A percentile compares a stretch with the other conserved stretches of the same genome.
These are phyloP conservation scores for Fusarium sp. DNA, from an alignment of 2,329 filamentous ascomycete species.

Conservation along the genomic window DNA sequence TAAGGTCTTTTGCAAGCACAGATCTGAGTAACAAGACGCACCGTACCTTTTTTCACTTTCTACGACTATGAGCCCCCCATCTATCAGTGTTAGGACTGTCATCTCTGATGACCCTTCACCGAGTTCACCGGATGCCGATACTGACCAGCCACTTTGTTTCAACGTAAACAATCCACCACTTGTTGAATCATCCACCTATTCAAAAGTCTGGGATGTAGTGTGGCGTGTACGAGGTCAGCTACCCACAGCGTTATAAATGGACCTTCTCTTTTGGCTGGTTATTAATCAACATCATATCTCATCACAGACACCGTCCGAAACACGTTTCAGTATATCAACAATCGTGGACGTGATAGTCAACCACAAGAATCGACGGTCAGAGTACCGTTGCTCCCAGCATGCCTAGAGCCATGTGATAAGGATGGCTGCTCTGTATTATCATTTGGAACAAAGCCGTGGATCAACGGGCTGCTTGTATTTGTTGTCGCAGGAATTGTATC, in stretches of 20 bases:
- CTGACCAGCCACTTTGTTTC: background rate
- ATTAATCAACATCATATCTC: background rate
- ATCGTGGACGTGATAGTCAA: background rate
- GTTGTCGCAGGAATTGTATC: background rate
- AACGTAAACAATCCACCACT: background rate
- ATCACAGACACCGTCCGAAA: background rate
- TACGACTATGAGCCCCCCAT: background rate
- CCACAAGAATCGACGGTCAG: background rate
- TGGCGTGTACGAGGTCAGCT: background rate
- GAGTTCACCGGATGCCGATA: background rate
- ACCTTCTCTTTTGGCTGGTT: background rate
- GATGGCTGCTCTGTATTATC: background rate
- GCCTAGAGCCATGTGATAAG: background rate
- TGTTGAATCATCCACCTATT: background rate
- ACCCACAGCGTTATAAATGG: accelerated
- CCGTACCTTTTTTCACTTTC: background rate
- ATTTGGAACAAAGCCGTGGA: background rate
- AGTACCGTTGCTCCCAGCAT: background rate
- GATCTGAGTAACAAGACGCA: accelerated
- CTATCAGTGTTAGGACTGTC: too few relatives aligned
- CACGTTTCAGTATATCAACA: background rate
- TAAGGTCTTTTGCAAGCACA: background rate
- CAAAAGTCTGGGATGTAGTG: accelerated
- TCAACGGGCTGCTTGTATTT: background rate
- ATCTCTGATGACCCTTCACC: background rate